A percentile compares a stretch with the other conserved stretches of the same genome.
Evolutionary conservation across 202 grass and related monocot genomes (phyloP).

Genomic region (Cymbopogon flexuosus): DNA sequence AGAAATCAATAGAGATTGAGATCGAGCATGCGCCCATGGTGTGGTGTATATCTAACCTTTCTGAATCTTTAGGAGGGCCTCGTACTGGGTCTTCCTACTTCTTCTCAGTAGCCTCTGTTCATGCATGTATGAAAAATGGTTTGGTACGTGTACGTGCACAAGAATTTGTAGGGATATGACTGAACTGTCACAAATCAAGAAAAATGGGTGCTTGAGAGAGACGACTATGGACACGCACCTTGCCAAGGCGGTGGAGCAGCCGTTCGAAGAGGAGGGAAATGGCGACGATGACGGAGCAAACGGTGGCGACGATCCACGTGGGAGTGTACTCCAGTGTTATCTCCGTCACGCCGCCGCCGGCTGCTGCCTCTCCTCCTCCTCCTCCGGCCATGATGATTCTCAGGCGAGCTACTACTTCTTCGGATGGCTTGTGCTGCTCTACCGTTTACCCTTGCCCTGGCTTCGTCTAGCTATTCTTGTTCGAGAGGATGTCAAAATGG

Average conservation of each 20-base stretch:
- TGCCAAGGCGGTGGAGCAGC: constrained; percentile 58
- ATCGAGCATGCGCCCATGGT: no score
- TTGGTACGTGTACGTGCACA: neutral
- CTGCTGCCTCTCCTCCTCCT: neutral
- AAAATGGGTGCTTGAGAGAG: neutral
- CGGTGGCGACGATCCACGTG: constrained; percentile 69
- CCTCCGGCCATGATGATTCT: constrained; percentile 51
- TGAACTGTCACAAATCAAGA: neutral
- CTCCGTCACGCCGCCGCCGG: neutral
- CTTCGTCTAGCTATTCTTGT: neutral
- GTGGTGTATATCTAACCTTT: constrained; percentile 38
- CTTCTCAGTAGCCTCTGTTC: constrained; percentile 42
- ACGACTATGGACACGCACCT: constrained; percentile 34
- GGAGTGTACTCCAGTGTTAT: constrained; percentile 59
- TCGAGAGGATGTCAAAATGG: neutral
- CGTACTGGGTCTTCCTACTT: constrained; percentile 62
- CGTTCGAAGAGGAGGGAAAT: constrained; percentile 82
- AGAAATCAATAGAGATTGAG: neutral
- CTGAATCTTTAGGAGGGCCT: constrained; percentile 78
- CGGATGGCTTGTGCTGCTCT: neutral
- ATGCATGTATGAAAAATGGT: neutral
- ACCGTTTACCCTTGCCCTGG: no score
- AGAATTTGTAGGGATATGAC: neutral
- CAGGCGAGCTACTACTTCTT: neutral
- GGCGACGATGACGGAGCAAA: constrained; percentile 70